These are phyloP conservation scores for Podospora pseudocomata DNA, from an alignment of 495 filamentous ascomycete genomes.

Conservation along the genomic window DNA sequence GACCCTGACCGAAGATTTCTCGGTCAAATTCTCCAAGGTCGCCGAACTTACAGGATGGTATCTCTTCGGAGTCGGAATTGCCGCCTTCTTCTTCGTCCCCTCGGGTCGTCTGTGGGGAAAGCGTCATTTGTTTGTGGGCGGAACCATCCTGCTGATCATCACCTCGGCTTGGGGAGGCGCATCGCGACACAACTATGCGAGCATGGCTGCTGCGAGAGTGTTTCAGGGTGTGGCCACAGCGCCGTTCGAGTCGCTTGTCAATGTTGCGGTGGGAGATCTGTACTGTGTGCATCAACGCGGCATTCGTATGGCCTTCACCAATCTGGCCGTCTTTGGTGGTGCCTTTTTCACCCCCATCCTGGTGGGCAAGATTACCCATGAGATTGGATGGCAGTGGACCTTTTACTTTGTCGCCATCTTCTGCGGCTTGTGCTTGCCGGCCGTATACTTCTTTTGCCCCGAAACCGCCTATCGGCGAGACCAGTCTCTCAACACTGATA, in stretches of 20 bases:
- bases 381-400: slow-evolving; percentile 73
- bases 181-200: slow-evolving; percentile 59
- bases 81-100: slow-evolving; percentile 79
- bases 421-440: slow-evolving; percentile 56
- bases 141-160: slow-evolving; percentile 65
- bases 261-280: slow-evolving; percentile 72
- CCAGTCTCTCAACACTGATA: slow-evolving; percentile 59
- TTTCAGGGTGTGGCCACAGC: slow-evolving; percentile 73
- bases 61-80: slow-evolving; percentile 75
- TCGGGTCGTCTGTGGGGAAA: slow-evolving; percentile 91
- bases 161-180: slow-evolving; percentile 79
- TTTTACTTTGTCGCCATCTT: slow-evolving; percentile 77
- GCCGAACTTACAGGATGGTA: slow-evolving; percentile 86
- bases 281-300: slow-evolving; percentile 80
- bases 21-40: slow-evolving; percentile 58
- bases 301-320: slow-evolving; percentile 84
- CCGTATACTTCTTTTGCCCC: slow-evolving; percentile 74
- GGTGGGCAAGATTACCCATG: slow-evolving; percentile 77
- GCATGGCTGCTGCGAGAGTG: slow-evolving; percentile 69
- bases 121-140: slow-evolving; percentile 80
- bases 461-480: slow-evolving; percentile 77
- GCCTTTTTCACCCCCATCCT: slow-evolving; percentile 89
- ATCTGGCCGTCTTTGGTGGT: slow-evolving; percentile 84
- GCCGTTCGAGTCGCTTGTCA: slow-evolving; percentile 73
- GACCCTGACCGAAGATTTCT: slow-evolving; percentile 59